phyloP scores from a whole-genome alignment of 768 basidiomycete species.

The Russula sp. region DNA sequence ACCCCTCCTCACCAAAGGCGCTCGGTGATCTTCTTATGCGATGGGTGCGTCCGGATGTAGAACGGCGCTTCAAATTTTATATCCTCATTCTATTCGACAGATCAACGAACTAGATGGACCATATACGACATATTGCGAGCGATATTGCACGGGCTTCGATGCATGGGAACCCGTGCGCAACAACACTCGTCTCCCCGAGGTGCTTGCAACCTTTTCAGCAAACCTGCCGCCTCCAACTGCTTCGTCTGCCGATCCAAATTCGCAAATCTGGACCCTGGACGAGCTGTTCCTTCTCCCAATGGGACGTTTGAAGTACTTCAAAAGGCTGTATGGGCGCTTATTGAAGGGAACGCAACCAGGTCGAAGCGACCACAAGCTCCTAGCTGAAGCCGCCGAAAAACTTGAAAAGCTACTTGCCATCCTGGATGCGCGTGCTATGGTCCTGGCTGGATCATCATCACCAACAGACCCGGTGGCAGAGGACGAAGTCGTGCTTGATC shows the following conservation, averaged over 20 bases:
- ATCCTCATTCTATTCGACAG: slow-evolving; percentile 43
- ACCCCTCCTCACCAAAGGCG: slow-evolving; percentile 89
- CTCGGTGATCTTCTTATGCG: slow-evolving; percentile 94
- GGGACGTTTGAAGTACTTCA: slow-evolving; percentile 84
- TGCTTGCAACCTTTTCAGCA: slow-evolving; percentile 67
- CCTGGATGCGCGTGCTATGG: slow-evolving; percentile 56
- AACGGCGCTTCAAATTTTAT: slow-evolving; percentile 3
- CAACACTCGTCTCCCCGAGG: slow-evolving; percentile 65
- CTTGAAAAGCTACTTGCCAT: slow-evolving; percentile 69
- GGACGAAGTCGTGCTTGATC: slow-evolving; percentile 59
- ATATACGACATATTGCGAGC: slow-evolving; percentile 76
- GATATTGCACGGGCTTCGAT: slow-evolving; percentile 78
- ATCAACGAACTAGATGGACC: slow-evolving; percentile 89
- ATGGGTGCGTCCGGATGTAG: slow-evolving; percentile 64
- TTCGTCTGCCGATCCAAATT: slow-evolving; percentile 39
- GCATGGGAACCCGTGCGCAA: slow-evolving; percentile 73
- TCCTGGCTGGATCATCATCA: slow-evolving; percentile 46
- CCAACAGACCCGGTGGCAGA: slow-evolving; percentile 40
- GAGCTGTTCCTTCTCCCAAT: slow-evolving; percentile 84
- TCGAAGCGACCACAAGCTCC: slow-evolving; percentile 77
- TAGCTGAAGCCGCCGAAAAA: slow-evolving; percentile 76
- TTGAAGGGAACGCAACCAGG: slow-evolving; percentile 85
- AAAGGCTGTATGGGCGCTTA: slow-evolving; percentile 80
- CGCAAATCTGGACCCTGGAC: slow-evolving; percentile 76
- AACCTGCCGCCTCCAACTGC: slow-evolving; percentile 55